phyloP scores from a whole-genome alignment of 805 yeast genomes.

The Vanderwaltozyma verrucispora region DNA sequence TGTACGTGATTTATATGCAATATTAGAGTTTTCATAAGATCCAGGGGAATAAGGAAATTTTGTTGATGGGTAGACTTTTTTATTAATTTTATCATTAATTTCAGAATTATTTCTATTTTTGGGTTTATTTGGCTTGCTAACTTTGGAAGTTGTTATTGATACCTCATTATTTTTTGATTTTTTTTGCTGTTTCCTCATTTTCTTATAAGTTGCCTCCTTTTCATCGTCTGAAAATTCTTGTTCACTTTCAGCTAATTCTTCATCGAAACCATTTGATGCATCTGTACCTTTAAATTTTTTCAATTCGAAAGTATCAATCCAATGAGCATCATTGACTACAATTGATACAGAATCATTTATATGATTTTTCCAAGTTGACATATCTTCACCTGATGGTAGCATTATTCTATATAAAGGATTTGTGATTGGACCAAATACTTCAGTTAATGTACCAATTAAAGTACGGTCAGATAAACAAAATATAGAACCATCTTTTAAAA shows the following conservation, averaged over 20 bases:
- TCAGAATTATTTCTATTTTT: conserved; percentile 3
- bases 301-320: conserved; percentile 63
- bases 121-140: conserved; percentile 5
- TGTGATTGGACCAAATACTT: conserved; percentile 82
- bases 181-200: conserved; percentile 50
- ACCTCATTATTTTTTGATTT: conserved; percentile 20
- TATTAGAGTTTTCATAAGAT: not conserved
- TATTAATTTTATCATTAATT: conserved; percentile 1
- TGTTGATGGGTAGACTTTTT: conserved; percentile 5
- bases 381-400: conserved; percentile 27
- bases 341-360: conserved; percentile 56
- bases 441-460: conserved; percentile 68
- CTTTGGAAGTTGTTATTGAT: conserved; percentile 9
- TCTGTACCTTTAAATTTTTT: conserved; percentile 76
- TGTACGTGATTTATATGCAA: conserved; percentile 10
- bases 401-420: conserved; percentile 73
- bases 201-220: conserved; percentile 63
- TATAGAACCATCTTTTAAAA: conserved; percentile 70
- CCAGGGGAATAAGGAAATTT: conserved; percentile 7
- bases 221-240: conserved; percentile 96
- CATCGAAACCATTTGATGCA: conserved; percentile 92
- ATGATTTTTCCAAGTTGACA: conserved; percentile 31
- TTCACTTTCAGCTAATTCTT: conserved; percentile 86
- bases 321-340: conserved; percentile 73
- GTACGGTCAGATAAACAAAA: conserved; percentile 66